These are phyloP conservation scores for Apiotrichum veenhuisii DNA, from an alignment of 1,284 basidiomycete species.

Conservation along the genomic window DNA sequence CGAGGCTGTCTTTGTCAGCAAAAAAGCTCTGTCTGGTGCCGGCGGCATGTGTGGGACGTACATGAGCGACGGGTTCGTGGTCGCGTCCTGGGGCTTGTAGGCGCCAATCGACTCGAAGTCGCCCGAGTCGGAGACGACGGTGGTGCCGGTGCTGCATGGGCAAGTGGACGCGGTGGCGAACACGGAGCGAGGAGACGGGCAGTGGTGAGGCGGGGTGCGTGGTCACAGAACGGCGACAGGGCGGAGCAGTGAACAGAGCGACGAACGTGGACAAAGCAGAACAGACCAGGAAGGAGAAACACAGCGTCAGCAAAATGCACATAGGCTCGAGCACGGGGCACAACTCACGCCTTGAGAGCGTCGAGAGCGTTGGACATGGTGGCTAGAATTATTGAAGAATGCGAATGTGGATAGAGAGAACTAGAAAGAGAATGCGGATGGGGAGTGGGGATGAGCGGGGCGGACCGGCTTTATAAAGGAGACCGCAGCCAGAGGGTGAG, in stretches of 20 bases:
- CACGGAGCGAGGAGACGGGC: background rate
- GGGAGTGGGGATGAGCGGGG: background rate
- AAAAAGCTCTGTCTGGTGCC: slow-evolving; percentile 7
- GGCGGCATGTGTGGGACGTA: slow-evolving; percentile 17
- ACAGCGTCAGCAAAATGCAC: background rate
- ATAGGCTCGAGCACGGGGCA: background rate
- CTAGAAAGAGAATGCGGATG: background rate
- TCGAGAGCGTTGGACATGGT: slow-evolving; percentile 22
- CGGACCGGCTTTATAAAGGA: too few relatives aligned
- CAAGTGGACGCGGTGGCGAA: background rate
- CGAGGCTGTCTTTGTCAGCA: slow-evolving; percentile 63
- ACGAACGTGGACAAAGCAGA: background rate
- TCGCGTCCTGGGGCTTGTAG: slow-evolving; percentile 91
- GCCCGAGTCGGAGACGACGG: slow-evolving; percentile 91
- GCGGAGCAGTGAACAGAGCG: background rate
- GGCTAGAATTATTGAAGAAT: background rate
- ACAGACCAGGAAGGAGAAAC: background rate
- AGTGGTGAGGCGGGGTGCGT: background rate
- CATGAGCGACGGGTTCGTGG: slow-evolving; percentile 84
- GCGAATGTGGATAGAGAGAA: background rate
- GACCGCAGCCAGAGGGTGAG: too few relatives aligned
- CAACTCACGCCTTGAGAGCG: slow-evolving; percentile 27
- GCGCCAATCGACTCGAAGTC: slow-evolving; percentile 64
- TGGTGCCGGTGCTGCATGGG: slow-evolving; percentile 64
- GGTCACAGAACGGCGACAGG: background rate